Conservation (phyloP, 306 rosid genomes). For the Lupinus albus region DNA sequence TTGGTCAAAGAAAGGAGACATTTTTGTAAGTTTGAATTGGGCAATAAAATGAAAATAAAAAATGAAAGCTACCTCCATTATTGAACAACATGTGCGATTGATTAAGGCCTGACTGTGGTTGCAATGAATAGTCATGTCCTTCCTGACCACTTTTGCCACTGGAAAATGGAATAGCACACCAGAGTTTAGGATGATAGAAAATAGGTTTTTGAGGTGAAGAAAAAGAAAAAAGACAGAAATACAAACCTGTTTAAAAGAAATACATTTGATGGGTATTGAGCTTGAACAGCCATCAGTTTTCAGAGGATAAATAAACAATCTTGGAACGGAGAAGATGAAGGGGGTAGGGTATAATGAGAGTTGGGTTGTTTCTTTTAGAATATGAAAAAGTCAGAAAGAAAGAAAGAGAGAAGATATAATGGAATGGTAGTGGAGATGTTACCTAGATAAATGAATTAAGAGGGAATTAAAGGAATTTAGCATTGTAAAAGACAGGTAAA, state of each 20-base stretch:
- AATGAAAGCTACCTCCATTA: constrained; percentile 52
- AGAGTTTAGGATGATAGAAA: not conserved
- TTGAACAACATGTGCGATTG: constrained; percentile 71
- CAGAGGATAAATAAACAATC: constrained; percentile 24
- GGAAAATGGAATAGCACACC: not conserved
- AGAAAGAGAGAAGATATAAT: constrained; percentile 14
- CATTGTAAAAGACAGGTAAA: constrained; percentile 48
- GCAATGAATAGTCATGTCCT: constrained; percentile 69
- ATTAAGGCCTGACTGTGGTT: constrained; percentile 65
- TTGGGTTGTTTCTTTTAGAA: constrained; percentile 12
- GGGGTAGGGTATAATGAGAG: not conserved
- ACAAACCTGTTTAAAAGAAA: constrained; percentile 75
- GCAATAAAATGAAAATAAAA: not conserved
- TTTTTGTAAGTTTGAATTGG: not conserved
- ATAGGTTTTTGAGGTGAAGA: not conserved
- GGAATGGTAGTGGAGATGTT: constrained; percentile 35
- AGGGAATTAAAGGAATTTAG: constrained; percentile 37
- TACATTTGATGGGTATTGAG: constrained; percentile 89
- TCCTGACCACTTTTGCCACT: constrained; percentile 69
- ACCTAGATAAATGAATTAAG: constrained; percentile 26
- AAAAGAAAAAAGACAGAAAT: not conserved
- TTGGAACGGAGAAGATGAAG: constrained; percentile 1
- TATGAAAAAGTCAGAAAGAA: constrained; percentile 17
- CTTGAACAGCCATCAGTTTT: constrained; percentile 87
- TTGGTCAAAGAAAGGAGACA: not conserved